Evolutionary conservation across 768 basidiomycete species (phyloP), one percentile per base, ranked within the genome.

Genomic region (Xerocomus brunneocitrinus): DNA sequence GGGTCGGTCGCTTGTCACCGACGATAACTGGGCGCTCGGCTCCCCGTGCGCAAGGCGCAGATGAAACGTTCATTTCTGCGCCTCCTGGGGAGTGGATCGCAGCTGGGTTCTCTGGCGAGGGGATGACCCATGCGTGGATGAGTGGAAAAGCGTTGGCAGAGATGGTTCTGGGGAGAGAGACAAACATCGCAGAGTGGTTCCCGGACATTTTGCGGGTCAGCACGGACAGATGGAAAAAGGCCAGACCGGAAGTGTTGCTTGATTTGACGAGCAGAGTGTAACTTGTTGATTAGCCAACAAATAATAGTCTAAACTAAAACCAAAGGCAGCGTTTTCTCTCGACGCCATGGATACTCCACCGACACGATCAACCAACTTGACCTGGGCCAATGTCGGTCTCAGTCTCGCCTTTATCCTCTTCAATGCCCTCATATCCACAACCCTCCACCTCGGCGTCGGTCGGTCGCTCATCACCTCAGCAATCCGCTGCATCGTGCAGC

Each of bases 371-470:
- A 62, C 71, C 27, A 60, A 73, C 51, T 69, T 93, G 43, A 74
- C 71, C 34, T 92, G 87, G 87, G 54, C 67, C n/a, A 90, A 93
- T 63, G 88, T 95, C 50, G 79, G 73, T 28, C 76, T 93, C 52
- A 89, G 82, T 0, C 78, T 93, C 61, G 69, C 78, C 3, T 94
- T 95, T 68, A 81, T 95, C 63, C 63, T 83, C 36, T 79, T 93
- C 64, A 81, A 91, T 71, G 79, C 85, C 5, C 55, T 80, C 24
- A 56, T 92, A 6, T 92, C 91, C 2, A 71, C 76, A 6, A 58
- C 74, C 1, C 79, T 91, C 54, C 75, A 82, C 5, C 79, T 95
- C 19, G 87, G 83, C 3, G 75, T 93, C 41, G 88, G 85, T 1
- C 67, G 74, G 0, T 83, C 84, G 5, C 78, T 95, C 24, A 61